Evolutionary conservation across 2,329 filamentous ascomycete species (phyloP), one percentile per base, ranked within the genome.

Genomic region (Penicillium sumatraense): DNA sequence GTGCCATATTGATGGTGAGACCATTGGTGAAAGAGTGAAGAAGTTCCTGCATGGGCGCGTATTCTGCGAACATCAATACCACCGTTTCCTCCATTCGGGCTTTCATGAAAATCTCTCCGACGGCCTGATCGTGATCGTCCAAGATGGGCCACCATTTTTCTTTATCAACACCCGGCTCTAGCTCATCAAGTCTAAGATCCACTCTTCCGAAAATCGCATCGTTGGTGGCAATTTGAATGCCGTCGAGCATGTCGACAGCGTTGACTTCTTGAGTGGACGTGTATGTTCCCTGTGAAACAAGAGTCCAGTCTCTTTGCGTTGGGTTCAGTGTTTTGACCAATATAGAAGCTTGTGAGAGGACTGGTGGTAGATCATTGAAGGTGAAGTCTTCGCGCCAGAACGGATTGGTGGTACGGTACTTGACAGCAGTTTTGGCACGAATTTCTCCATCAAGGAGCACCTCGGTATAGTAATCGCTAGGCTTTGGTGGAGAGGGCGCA

Each of bases 141-240:
- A 88, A 75, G 20, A 96, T 85, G 14, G 88, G 89, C 79, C 91
- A 89, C 93, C 93, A 97, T 67, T 92, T 89, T 72, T 98, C 93
- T 29, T 88, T 83, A 54, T 93, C 89, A 67, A 89, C 89, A 14
- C 87, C 88, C 0, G 85, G 82, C 33, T 93, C 90, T 14, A 96
- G 74, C 59, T 92, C 89, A 55, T 93, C 88, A 7, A 97, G 78
- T 18, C 87, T 84, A 26, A 97, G 85, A 63, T 96, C 91, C n/a
- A 96, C 88, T 58, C 82, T 83, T 33, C 79, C 79, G 54, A 73
- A 77, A 5, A 74, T 72, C 27, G 76, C 68, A 61, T 81, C 79
- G 49, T 79, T 74, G 10, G 78, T 75, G 33, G 78, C 75, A 18
- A 81, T 70, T 55, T 81, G 78, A 27, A 81, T 71, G 45, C 80